These are phyloP conservation scores for Phlegmacium glaucopus DNA, from an alignment of 768 basidiomycete species.

Conservation along the genomic window DNA sequence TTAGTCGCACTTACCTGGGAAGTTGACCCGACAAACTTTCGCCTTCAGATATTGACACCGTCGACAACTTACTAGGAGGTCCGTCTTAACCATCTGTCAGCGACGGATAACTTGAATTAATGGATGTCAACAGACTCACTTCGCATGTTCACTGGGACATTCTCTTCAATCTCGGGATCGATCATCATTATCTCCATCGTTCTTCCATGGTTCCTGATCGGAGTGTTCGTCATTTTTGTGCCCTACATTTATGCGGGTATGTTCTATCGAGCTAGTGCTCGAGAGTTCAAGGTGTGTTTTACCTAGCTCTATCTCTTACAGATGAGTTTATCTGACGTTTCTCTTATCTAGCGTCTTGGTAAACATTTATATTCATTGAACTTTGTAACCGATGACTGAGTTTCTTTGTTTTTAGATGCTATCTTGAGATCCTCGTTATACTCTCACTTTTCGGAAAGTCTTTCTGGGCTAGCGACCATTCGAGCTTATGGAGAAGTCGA, in stretches of 20 bases:
- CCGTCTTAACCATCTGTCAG: not conserved
- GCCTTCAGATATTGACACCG: slow-evolving; percentile 65
- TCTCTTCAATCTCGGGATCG: slow-evolving; percentile 66
- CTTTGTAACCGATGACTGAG: not conserved
- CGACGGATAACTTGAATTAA: not conserved
- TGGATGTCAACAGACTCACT: slow-evolving; percentile 50
- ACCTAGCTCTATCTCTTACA: not conserved
- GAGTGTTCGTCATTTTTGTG: slow-evolving; percentile 53
- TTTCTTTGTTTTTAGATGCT: slow-evolving; percentile 49
- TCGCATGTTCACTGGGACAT: slow-evolving; percentile 66
- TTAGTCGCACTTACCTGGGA: not conserved
- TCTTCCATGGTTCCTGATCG: slow-evolving; percentile 83
- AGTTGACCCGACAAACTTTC: not conserved
- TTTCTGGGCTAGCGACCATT: slow-evolving; percentile 84
- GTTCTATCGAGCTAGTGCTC: slow-evolving; percentile 83
- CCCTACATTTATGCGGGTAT: slow-evolving; percentile 68
- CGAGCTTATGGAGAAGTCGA: slow-evolving; percentile 80
- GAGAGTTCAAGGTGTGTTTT: slow-evolving; percentile 71
- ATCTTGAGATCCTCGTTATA: slow-evolving; percentile 85
- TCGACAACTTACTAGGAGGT: slow-evolving; percentile 72
- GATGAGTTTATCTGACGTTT: slow-evolving; percentile 2
- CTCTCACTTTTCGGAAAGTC: slow-evolving; percentile 88
- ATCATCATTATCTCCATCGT: slow-evolving; percentile 76
- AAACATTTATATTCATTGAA: slow-evolving; percentile 7
- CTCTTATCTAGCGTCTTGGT: slow-evolving; percentile 49